Base-by-base conservation (phyloP, 2,329 filamentous ascomycete species). In the Aureobasidium zeae region DNA sequence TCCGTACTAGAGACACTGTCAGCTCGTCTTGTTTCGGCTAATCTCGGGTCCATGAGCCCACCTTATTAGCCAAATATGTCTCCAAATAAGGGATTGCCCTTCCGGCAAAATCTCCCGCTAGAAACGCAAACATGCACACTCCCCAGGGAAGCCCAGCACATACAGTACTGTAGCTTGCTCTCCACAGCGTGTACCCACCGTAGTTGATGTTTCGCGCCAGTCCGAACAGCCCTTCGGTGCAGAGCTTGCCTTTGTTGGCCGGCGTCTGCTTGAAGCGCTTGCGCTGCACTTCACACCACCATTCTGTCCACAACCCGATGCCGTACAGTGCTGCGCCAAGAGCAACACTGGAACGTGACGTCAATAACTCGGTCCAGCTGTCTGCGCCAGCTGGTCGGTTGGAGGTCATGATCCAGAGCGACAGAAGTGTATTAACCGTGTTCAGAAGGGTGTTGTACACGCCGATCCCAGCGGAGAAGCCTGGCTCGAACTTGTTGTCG, bases 81-180 rank as follows among this genome's bases (percentile, higher is more conserved):
- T 58, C 54, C 50, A 58, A 45, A 21, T 44, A 47, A 5, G 55
- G 55, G 20, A 57, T 53, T 5, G 53, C 55, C 35, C 55, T 48
- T 4, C 21, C 36, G 15, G 45, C 28, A 30, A 57, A 55, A 38
- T 57, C 54, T 6, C 49, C 49, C 5, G 47, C 46, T 8, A 55
- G 43, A 30, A 47, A 54, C 5, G 36, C 45, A 7, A 32, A 46
- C 16, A 51, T 29, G 11, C 48, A 17, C 2, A 29, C 46, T 5
- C 47, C 52, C 47, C 48, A 51, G 3, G 48, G 43, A 44, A 51
- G 50, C 9, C 54, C 55, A 8, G 51, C 53, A 34, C 50, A 54
- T 10, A 53, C 42, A 8, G 53, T 44, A 11, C 47, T 44, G 31
- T 54, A 54, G 3, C 55, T 54, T 10, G 44, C 39, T 11, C 45